phyloP scores from a whole-genome alignment of 2,329 filamentous ascomycete genomes.

The Pseudopithomyces chartarum region DNA sequence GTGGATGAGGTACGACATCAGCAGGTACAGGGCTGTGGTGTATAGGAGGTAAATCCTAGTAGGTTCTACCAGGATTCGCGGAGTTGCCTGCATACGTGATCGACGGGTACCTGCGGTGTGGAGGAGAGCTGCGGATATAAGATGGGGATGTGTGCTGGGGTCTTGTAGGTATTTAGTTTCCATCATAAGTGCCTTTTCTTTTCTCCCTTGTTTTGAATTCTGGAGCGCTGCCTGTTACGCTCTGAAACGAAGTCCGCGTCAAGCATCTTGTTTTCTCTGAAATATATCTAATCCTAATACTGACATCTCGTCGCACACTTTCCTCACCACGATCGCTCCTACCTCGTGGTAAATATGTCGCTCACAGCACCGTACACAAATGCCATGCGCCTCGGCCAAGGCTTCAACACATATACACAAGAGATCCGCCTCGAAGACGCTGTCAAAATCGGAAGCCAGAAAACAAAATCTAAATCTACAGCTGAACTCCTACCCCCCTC shows the following conservation, averaged over 20 bases:
- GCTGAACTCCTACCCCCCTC: not conserved
- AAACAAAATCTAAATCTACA: not conserved
- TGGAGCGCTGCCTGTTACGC: no score
- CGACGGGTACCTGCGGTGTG: not conserved
- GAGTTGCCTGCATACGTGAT: not conserved
- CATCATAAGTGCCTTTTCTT: not conserved
- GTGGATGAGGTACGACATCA: no score
- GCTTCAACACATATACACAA: conserved; percentile 50
- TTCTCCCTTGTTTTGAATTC: no score
- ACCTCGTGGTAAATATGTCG: conserved; percentile 22
- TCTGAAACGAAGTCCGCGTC: not conserved
- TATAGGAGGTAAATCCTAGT: no score
- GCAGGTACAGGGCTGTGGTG: no score
- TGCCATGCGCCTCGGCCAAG: conserved; percentile 44
- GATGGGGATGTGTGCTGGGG: no score
- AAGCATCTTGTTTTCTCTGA: no score
- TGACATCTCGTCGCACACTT: not conserved
- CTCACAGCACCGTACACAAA: conserved; percentile 45
- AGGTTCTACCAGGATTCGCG: no score
- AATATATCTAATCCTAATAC: no score
- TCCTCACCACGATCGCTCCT: not conserved
- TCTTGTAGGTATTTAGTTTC: not conserved
- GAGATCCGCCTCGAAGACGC: conserved; percentile 47
- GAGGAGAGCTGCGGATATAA: not conserved
- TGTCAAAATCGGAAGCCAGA: conserved; percentile 23